phyloP scores from a whole-genome alignment of 225 moss, liverwort and hornwort genomes.

The Straminergon stramineum region DNA sequence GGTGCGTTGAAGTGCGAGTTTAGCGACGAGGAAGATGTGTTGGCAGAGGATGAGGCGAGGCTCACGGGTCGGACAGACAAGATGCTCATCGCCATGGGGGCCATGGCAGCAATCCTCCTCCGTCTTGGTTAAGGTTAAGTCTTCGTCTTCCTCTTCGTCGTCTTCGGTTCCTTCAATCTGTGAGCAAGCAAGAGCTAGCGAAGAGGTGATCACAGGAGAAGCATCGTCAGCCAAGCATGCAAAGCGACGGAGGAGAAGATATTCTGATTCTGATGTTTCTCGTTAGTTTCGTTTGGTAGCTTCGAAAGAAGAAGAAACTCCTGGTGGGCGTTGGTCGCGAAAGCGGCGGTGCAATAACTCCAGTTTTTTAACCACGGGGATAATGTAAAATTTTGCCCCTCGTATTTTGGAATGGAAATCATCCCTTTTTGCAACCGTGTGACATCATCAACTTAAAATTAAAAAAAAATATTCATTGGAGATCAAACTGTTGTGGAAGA shows the following conservation, averaged over 20 bases:
- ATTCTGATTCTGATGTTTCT: neutral
- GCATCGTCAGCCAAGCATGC: neutral
- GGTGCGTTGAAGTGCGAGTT: neutral
- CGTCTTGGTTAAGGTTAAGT: neutral
- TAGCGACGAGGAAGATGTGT: neutral
- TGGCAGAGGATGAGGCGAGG: neutral
- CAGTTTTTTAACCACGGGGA: neutral
- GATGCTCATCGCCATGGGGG: neutral
- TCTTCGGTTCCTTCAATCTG: neutral
- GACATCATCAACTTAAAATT: too few relatives aligned
- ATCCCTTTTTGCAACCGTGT: too few relatives aligned
- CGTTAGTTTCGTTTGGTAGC: neutral
- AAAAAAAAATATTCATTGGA: too few relatives aligned
- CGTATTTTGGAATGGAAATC: too few relatives aligned
- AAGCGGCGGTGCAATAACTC: neutral
- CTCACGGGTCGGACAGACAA: neutral
- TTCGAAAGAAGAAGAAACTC: neutral
- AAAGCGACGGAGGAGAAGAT: neutral
- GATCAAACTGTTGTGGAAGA: too few relatives aligned
- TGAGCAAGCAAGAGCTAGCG: neutral
- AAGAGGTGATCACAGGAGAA: neutral
- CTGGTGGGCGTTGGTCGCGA: neutral
- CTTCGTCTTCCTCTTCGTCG: neutral
- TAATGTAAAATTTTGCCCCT: too few relatives aligned
- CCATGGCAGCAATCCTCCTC: neutral